Base-by-base conservation (phyloP, 345 rosid genomes). In the Salix suchowensis region DNA sequence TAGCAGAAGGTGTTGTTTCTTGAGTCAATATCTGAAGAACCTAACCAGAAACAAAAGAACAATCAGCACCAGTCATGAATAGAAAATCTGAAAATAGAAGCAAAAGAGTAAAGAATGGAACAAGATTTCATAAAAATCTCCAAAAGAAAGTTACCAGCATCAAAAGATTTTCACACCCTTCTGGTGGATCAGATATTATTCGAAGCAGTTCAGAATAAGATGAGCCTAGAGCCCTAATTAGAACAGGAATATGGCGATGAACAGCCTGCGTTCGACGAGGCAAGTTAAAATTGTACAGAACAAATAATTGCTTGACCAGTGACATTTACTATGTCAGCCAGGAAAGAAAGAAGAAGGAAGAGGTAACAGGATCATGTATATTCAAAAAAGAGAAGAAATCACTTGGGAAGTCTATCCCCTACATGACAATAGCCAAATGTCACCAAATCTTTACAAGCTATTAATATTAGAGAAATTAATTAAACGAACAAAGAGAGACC, bases 121-220 rank as follows among this genome's bases (percentile, higher is more conserved):
- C 48, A 61, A 61, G 69, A 28, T 55, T 78, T 46, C 72, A 72
- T 14, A 61, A 67, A 62, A 83, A 48, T 6, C 5, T 30, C 65
- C 28, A 64, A 77, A 74, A 65, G 67, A 75, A 68, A 79, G 68
- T 76, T 86, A 96, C 99, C 87, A 89, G 84, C 70, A 88, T 92
- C 89, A 96, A 84, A 76, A 96, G 94, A 86, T 92, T 91, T 87
- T 96, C 99, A 86, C 98, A 93, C 86, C 98, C 98, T 87, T 87
- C 91, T 64, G 99, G 99, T 39, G 98, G 99, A 83, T 93, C 91
- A 66, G 99, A 91, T 87, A 96, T 86, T 81, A 96, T 84, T 50
- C 40, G 88, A 24, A 96, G 91, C 86, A 96, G 87, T 65, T 91
- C 94, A 81, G 86, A 79, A 78, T 82, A 86, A 75, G 97, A 89